Base-by-base conservation (phyloP, 352 stramenopile species). In the Aphanomyces invadans region DNA sequence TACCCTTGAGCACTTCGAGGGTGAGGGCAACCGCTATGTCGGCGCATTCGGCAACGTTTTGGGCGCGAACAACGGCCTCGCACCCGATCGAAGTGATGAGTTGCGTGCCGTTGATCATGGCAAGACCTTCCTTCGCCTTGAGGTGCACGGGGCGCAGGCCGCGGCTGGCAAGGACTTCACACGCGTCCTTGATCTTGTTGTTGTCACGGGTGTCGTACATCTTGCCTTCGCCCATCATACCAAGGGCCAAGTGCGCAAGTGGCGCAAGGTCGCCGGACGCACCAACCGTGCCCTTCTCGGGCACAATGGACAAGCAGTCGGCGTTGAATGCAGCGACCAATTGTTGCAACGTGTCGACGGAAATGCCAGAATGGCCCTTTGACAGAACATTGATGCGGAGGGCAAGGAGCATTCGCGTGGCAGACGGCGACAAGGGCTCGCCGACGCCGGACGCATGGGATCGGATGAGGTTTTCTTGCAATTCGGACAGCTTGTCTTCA, bases 51-150 rank as follows among this genome's bases (percentile, higher is more conserved):
- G 80, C 76, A 3, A 89, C 78, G 45, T 95, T 92, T 60, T 88
- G 74, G 4, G 87, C 83, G 17, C 87, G 83, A 29, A 90, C 76
- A 19, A 95, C 76, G 3, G 86, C 84, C 56, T 95, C 83, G 3
- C 80, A 82, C 19, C 87, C 88, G 25, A 95, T 79, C 0, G 85
- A 88, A 15, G 86, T 93, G 70, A 96, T 96, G 56, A 96, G 69
- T 70, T 96, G 88, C 17, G 88, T 96, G 65, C 88, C 88, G 71
- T 96, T 96, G 72, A 96, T 95, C 79, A 96, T 92, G 21, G 88
- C 88, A 36, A 96, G 78, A 38, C 88, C 88, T 71, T 96, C 88
- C 74, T 96, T 96, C 2, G 88, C 86, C 12, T 81, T 77, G 29
- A 96, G 79, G 49, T 90, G 71, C 38, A 95, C 86, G 31, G 85